These are phyloP conservation scores for Gloeopeniophorella convolvens DNA, from an alignment of 768 basidiomycete species.

Conservation along the genomic window DNA sequence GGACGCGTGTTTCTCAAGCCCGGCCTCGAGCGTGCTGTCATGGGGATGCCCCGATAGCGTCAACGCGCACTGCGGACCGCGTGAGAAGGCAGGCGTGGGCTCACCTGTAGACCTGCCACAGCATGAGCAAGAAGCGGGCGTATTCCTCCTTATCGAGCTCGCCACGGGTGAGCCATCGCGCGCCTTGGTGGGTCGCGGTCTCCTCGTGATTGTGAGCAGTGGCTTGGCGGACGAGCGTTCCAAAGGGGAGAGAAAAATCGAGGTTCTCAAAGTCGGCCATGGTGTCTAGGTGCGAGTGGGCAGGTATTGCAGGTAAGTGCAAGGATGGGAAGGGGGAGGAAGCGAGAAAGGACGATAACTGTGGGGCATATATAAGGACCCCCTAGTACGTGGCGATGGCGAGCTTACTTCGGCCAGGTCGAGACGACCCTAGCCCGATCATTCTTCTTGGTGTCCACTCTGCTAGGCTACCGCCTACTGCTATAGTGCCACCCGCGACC, in stretches of 20 bases:
- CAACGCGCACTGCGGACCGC: too few species aligned
- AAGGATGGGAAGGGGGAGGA: not conserved
- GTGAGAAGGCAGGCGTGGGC: slow-evolving; percentile 24
- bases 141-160: slow-evolving; percentile 59
- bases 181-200: slow-evolving; percentile 52
- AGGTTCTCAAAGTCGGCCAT: not conserved
- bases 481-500: too few species aligned
- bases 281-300: not conserved
- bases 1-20: slow-evolving; percentile 50
- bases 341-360: not conserved
- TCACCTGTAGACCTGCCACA: slow-evolving; percentile 76
- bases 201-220: slow-evolving; percentile 47
- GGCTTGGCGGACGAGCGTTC: slow-evolving; percentile 34
- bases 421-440: too few species aligned
- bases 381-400: too few species aligned
- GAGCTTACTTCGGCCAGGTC: too few species aligned
- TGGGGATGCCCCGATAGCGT: too few species aligned
- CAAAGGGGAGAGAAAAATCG: slow-evolving; percentile 29
- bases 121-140: slow-evolving; percentile 62
- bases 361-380: too few species aligned
- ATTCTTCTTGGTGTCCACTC: too few species aligned
- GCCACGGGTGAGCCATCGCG: slow-evolving; percentile 50
- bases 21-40: slow-evolving; percentile 49
- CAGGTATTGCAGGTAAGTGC: not conserved
- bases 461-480: too few species aligned